Percentiles rank a stretch among this genome's conserved stretches.
These are phyloP conservation scores for Ciborinia camelliae DNA, from an alignment of 2,329 filamentous ascomycete genomes.

Conservation along the genomic window DNA sequence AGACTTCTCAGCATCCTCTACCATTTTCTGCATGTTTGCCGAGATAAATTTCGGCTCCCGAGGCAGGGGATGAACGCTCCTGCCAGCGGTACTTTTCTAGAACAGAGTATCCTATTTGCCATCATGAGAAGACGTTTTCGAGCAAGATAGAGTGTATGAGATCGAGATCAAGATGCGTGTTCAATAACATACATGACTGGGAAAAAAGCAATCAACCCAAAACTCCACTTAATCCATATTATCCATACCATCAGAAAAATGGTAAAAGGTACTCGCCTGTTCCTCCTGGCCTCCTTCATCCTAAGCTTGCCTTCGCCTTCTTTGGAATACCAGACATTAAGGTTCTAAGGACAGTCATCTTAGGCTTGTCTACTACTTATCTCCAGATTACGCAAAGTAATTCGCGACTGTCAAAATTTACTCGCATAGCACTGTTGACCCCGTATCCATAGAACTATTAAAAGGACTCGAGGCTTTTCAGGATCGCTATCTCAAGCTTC, in stretches of 20 bases:
- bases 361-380: not conserved
- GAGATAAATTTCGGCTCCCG: not conserved
- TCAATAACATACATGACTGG: no score
- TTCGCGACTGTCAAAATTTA: not conserved
- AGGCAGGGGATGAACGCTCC: not conserved
- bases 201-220: not conserved
- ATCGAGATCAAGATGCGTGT: not conserved
- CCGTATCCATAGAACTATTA: not conserved
- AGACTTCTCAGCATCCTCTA: not conserved
- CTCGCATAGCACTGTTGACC: no score
- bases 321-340: no score
- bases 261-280: not conserved
- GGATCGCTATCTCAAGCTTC: not conserved
- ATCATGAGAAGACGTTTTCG: not conserved
- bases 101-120: not conserved
- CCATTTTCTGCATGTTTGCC: not conserved
- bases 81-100: not conserved
- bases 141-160: not conserved
- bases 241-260: not conserved
- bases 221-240: not conserved
- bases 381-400: not conserved
- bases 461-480: not conserved
- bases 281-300: rapidly evolving
- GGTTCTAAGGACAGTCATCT: not conserved
- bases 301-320: not conserved